These are phyloP conservation scores for Vigna mungo DNA, from an alignment of 306 rosid species.

Conservation along the genomic window DNA sequence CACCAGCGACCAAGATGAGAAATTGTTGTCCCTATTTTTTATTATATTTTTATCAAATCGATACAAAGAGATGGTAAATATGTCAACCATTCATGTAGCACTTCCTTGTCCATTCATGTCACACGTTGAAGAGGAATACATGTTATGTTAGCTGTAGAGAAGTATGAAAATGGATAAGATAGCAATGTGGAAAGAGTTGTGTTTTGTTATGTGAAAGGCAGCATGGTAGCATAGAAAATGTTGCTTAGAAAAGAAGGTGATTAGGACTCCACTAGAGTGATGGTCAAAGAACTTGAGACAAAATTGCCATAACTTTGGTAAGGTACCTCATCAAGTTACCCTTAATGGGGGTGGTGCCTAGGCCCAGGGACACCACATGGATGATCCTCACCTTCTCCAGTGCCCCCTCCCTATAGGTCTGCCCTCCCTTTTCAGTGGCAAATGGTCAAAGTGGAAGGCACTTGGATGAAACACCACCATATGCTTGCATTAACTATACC, in stretches of 20 bases:
- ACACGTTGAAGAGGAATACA: neutral
- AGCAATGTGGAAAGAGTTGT: neutral
- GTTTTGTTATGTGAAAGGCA: conserved; percentile 14
- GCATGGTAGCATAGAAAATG: neutral
- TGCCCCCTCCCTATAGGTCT: neutral
- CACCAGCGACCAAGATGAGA: conserved; percentile 6
- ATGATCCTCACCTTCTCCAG: neutral
- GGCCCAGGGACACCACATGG: conserved; percentile 39
- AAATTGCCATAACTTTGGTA: conserved; percentile 39
- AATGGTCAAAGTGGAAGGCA: conserved; percentile 45
- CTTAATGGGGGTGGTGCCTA: conserved; percentile 42
- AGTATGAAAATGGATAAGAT: too few relatives aligned
- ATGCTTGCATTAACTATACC: conserved; percentile 47
- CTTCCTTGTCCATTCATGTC: too few relatives aligned
- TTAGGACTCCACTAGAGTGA: conserved; percentile 47
- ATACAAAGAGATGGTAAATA: too few relatives aligned
- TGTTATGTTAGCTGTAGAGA: neutral
- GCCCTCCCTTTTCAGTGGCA: neutral
- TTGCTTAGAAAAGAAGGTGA: conserved; percentile 37
- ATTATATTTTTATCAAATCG: too few relatives aligned
- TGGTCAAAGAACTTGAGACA: conserved; percentile 45
- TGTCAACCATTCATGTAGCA: too few relatives aligned
- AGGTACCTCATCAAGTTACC: conserved; percentile 37
- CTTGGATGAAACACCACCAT: conserved; percentile 47
- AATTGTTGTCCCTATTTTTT: neutral